These are phyloP conservation scores for Osmanthus fragrans DNA, from an alignment of 257 asterid species.

Conservation along the genomic window DNA sequence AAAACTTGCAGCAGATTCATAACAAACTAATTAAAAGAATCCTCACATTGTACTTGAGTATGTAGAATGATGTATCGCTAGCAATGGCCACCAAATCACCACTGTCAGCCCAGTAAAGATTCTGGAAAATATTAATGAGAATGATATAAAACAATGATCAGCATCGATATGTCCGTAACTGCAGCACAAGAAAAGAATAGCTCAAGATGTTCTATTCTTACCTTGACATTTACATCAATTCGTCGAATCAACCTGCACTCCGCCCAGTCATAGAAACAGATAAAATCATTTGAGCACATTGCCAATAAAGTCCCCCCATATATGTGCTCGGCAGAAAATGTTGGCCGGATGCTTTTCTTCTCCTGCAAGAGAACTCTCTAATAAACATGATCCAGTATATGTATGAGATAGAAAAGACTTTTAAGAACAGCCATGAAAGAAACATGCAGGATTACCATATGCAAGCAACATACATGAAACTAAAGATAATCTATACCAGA, in stretches of 20 bases:
- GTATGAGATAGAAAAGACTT: conserved; percentile 7
- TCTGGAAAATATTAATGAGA: conserved; percentile 48
- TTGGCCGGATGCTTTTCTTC: conserved; percentile 93
- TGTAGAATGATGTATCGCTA: conserved; percentile 79
- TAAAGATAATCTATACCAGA: not conserved
- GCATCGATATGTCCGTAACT: conserved; percentile 12
- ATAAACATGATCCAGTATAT: conserved; percentile 22
- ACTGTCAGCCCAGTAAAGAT: conserved; percentile 94
- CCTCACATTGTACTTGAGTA: conserved; percentile 75
- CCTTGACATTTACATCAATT: conserved; percentile 92
- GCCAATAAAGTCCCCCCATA: conserved; percentile 87
- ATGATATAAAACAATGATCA: conserved; percentile 16
- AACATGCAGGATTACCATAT: not conserved
- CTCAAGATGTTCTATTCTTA: conserved; percentile 35
- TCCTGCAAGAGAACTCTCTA: conserved; percentile 57
- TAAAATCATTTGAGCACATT: conserved; percentile 86
- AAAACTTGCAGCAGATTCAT: conserved; percentile 12
- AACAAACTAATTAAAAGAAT: conserved; percentile 21
- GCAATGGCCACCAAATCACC: conserved; percentile 89
- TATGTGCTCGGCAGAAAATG: conserved; percentile 91
- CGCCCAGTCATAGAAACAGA: conserved; percentile 92
- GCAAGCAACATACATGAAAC: not conserved
- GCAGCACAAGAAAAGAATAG: conserved; percentile 15
- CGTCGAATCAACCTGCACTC: conserved; percentile 94
- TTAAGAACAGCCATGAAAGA: not conserved